A percentile compares a stretch with the other conserved stretches of the same genome.
Evolutionary conservation across 1,139 yeast species (phyloP).

Genomic region (Debaryomyces nepalensis): DNA sequence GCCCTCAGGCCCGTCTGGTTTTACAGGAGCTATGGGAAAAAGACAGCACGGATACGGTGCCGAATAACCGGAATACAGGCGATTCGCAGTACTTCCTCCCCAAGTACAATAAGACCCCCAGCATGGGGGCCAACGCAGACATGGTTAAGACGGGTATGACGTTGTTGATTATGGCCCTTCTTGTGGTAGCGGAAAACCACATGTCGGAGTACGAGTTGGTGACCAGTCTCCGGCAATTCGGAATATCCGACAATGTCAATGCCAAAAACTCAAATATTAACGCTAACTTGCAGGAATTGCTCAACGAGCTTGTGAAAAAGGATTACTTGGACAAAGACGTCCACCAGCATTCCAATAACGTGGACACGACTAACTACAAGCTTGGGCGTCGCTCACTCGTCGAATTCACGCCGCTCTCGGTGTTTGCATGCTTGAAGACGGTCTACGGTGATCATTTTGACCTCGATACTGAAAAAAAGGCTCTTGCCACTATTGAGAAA

Average conservation of each 20-base stretch:
- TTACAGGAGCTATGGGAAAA: slow-evolving; percentile 30
- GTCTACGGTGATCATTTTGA: slow-evolving; percentile 36
- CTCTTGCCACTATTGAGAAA: slow-evolving; percentile 33
- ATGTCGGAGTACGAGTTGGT: slow-evolving; percentile 33
- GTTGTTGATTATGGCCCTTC: slow-evolving; percentile 30
- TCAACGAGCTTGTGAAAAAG: slow-evolving; percentile 35
- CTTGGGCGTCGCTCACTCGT: slow-evolving; percentile 40
- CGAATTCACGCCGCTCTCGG: slow-evolving; percentile 39
- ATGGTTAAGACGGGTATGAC: slow-evolving; percentile 37
- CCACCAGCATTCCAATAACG: slow-evolving; percentile 22
- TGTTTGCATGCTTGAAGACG: slow-evolving; percentile 31
- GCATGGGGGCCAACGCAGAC: slow-evolving; percentile 30
- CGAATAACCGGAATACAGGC: slow-evolving; percentile 19
- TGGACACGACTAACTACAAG: slow-evolving; percentile 25
- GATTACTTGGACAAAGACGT: slow-evolving; percentile 37
- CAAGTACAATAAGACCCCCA: slow-evolving; percentile 17
- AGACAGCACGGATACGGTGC: slow-evolving; percentile 15
- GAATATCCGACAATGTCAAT: slow-evolving; percentile 31
- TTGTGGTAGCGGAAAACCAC: slow-evolving; percentile 42
- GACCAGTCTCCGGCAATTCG: slow-evolving; percentile 30
- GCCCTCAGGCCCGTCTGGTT: slow-evolving; percentile 24
- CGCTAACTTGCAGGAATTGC: slow-evolving; percentile 28
- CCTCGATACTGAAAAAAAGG: slow-evolving; percentile 24
- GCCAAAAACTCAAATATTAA: slow-evolving; percentile 30
- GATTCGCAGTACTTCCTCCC: slow-evolving; percentile 25